Percentiles rank a stretch among this genome's conserved stretches.
Evolutionary conservation across 768 basidiomycete species (phyloP).

Genomic region (Tricholoma saponaceum): DNA sequence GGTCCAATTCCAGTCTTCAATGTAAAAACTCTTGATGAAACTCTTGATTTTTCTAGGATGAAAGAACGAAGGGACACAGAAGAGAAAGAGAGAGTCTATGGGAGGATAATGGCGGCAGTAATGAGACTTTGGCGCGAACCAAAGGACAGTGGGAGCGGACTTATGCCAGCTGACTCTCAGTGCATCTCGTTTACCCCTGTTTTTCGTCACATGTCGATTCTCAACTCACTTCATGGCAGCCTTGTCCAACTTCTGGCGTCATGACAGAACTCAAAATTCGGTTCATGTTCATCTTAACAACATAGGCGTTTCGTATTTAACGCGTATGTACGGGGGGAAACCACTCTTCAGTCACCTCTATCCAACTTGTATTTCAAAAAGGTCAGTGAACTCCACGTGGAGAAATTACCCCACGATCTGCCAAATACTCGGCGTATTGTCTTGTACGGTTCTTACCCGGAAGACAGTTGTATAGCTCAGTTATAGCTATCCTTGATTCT

Average conservation of each 20-base stretch:
- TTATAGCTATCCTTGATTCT: too few species aligned
- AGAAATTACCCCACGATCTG: too few species aligned
- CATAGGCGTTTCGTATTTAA: too few species aligned
- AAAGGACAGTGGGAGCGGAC: conserved; percentile 20
- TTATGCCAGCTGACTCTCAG: conserved; percentile 22
- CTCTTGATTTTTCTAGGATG: conserved; percentile 13
- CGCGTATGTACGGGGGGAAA: too few species aligned
- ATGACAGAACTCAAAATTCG: not conserved
- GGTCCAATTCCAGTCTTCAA: conserved; percentile 8
- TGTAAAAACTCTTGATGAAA: conserved; percentile 2
- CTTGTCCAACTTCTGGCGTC: too few species aligned
- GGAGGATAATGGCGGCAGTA: conserved; percentile 13
- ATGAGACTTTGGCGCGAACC: conserved; percentile 12
- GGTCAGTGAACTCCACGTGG: too few species aligned
- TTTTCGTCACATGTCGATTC: conserved; percentile 20
- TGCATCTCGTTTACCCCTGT: conserved; percentile 19
- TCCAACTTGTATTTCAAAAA: too few species aligned
- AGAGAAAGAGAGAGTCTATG: conserved; percentile 17
- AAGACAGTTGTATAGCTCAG: not conserved
- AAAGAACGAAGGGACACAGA: conserved; percentile 10
- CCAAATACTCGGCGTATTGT: too few species aligned
- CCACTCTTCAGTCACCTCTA: too few species aligned
- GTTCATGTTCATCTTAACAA: too few species aligned
- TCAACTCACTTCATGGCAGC: too few species aligned
- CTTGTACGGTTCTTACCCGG: not conserved